These are phyloP conservation scores for Quercus bicolor DNA, from an alignment of 306 rosid species.

Conservation along the genomic window DNA sequence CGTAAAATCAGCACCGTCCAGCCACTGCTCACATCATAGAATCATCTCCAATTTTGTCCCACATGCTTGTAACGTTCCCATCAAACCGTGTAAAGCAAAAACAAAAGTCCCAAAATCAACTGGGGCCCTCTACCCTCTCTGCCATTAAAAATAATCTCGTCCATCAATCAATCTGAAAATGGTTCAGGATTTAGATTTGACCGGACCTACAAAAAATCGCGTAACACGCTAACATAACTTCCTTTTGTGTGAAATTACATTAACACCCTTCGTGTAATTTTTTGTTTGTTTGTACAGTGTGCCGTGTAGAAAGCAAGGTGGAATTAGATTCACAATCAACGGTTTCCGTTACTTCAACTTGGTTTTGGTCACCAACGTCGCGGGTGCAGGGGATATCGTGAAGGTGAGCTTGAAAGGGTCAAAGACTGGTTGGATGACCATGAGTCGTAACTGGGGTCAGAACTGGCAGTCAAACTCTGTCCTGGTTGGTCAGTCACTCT, in stretches of 20 bases:
- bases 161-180: conserved; percentile 7
- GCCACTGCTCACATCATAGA: neutral
- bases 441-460: conserved; percentile 94
- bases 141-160: neutral
- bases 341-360: conserved; percentile 77
- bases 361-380: conserved; percentile 76
- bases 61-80: neutral
- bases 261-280: neutral
- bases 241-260: conserved; percentile 5
- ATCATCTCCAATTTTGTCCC: neutral
- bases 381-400: conserved; percentile 75
- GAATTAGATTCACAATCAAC: conserved; percentile 77
- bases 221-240: too few relatives aligned
- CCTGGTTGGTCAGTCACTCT: conserved; percentile 73
- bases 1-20: neutral
- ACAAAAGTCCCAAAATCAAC: neutral
- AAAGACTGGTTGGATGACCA: conserved; percentile 58
- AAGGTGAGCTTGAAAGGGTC: conserved; percentile 63
- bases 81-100: too few relatives aligned
- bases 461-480: conserved; percentile 60
- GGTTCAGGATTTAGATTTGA: conserved; percentile 19
- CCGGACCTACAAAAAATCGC: neutral
- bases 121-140: neutral
- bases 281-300: conserved; percentile 36
- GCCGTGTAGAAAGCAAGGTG: conserved; percentile 65